Conservation (phyloP, 176 grass and related monocot genomes). For the Carex myosuroides region DNA sequence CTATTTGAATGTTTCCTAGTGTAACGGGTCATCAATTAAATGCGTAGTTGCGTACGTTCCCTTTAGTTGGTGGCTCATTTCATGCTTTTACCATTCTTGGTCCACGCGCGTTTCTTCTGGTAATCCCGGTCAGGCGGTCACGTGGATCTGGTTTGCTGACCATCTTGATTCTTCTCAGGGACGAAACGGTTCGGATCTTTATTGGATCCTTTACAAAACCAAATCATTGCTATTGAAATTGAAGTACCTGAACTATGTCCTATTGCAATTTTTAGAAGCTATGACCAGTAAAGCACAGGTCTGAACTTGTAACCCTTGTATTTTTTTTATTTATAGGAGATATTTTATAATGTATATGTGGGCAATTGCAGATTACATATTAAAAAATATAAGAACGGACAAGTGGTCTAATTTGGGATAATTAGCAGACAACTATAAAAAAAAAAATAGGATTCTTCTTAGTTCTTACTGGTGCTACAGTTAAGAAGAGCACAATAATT, state of each 20-base stretch:
- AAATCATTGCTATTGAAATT: background rate
- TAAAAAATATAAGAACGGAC: too few species aligned
- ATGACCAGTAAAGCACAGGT: too few species aligned
- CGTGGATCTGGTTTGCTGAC: background rate
- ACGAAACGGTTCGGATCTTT: background rate
- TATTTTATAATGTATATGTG: too few species aligned
- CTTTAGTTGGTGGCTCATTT: background rate
- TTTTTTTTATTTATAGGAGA: too few species aligned
- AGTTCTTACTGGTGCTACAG: too few species aligned
- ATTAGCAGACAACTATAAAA: too few species aligned
- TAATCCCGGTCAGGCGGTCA: background rate
- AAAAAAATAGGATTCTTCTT: too few species aligned
- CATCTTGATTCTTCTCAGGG: background rate
- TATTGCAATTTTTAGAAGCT: too few species aligned
- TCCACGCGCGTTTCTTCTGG: background rate
- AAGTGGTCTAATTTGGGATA: too few species aligned
- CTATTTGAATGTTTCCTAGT: background rate
- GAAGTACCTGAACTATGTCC: too few species aligned
- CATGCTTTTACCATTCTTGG: background rate
- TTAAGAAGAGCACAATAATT: too few species aligned
- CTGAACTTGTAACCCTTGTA: background rate
- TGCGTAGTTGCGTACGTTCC: background rate
- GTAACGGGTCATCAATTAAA: background rate
- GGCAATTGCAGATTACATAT: too few species aligned
- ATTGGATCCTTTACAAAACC: background rate